Evolutionary conservation across 1,284 basidiomycete genomes (phyloP).

Genomic region (Fomitopsis schrenkii): DNA sequence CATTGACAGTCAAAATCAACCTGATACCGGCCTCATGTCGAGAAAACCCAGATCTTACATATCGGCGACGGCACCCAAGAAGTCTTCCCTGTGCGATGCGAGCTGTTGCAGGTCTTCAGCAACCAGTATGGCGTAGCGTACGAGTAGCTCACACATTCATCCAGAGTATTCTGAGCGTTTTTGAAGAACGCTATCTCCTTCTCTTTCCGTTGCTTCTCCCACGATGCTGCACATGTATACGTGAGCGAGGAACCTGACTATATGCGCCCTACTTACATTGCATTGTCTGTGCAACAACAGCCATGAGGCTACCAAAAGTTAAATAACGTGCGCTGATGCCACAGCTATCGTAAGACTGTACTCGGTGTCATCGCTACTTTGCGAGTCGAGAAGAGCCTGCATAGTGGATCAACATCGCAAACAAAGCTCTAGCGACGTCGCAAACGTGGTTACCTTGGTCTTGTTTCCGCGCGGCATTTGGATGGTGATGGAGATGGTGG

Average conservation of each 20-base stretch:
- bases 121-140: not conserved
- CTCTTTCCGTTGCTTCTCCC: constrained; percentile 36
- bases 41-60: constrained; percentile 11
- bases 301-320: constrained; percentile 17
- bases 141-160: constrained; percentile 22
- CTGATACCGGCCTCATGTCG: not conserved
- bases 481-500: not conserved
- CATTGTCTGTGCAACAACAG: constrained; percentile 24
- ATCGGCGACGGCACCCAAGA: constrained; percentile 13
- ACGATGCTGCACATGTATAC: constrained; percentile 26
- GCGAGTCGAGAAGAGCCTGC: constrained; percentile 10
- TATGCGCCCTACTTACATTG: constrained; percentile 18
- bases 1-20: too few relatives aligned
- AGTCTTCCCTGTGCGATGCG: constrained; percentile 11
- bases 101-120: constrained; percentile 9
- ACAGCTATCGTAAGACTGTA: not conserved
- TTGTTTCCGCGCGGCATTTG: too few relatives aligned
- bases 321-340: not conserved
- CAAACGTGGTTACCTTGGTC: too few relatives aligned
- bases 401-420: not conserved
- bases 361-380: constrained; percentile 18
- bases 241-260: not conserved
- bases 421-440: too few relatives aligned
- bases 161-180: constrained; percentile 24
- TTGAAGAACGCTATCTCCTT: constrained; percentile 30